These are phyloP conservation scores for Gremmenia infestans DNA, from an alignment of 2,329 filamentous ascomycete genomes.

Conservation along the genomic window DNA sequence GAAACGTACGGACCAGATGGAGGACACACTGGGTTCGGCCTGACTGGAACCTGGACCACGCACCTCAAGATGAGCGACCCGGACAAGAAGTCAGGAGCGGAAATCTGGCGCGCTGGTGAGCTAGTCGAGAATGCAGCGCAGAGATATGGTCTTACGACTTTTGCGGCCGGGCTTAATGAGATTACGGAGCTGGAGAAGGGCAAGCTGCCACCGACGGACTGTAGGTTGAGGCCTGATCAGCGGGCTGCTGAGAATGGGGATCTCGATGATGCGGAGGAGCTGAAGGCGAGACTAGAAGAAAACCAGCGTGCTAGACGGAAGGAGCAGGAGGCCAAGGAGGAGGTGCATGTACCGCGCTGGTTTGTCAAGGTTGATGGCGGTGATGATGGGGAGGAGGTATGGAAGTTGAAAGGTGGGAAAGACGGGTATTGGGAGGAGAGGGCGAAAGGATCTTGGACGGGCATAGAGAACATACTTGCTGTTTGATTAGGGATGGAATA, in stretches of 20 bases:
- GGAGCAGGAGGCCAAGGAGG: conserved; percentile 69
- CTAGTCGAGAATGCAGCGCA: conserved; percentile 75
- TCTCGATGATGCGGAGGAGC: conserved; percentile 74
- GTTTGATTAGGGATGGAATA: not conserved
- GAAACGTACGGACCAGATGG: conserved; percentile 67
- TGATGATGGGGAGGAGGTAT: conserved; percentile 61
- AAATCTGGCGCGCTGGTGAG: conserved; percentile 73
- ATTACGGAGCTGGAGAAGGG: conserved; percentile 73
- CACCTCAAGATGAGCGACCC: conserved; percentile 62
- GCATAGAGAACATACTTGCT: conserved; percentile 47
- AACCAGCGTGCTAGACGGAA: conserved; percentile 70
- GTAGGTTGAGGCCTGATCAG: conserved; percentile 80
- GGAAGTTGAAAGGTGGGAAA: conserved; percentile 73
- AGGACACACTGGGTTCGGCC: conserved; percentile 57
- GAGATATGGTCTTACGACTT: conserved; percentile 83
- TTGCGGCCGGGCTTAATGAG: conserved; percentile 84
- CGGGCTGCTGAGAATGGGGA: conserved; percentile 76
- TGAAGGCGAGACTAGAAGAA: conserved; percentile 83
- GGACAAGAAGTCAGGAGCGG: conserved; percentile 52
- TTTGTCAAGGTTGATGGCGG: conserved; percentile 64
- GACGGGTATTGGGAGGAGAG: conserved; percentile 94
- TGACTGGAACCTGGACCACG: conserved; percentile 81
- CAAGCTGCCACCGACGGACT: conserved; percentile 76
- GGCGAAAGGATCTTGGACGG: conserved; percentile 59
- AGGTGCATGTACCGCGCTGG: conserved; percentile 73